phyloP scores from a whole-genome alignment of 495 filamentous ascomycete genomes.

The Xylaria bambusicola region DNA sequence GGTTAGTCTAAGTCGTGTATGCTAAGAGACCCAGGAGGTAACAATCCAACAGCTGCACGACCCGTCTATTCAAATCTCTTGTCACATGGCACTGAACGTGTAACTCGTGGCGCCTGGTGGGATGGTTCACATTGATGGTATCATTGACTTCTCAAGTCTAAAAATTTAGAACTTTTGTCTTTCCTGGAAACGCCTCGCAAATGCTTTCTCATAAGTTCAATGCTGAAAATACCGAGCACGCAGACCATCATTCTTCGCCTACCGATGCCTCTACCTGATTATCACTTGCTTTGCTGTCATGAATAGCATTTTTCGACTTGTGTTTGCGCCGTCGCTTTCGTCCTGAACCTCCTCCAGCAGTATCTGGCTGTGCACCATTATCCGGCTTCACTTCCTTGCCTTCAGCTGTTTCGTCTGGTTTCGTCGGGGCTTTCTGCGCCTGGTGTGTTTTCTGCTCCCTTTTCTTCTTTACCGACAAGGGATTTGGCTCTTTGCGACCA shows the following conservation, averaged over 20 bases:
- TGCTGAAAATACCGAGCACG: slow-evolving; percentile 21
- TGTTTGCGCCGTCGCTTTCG: slow-evolving; percentile 50
- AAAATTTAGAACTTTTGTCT: neutral
- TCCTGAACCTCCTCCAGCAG: slow-evolving; percentile 33
- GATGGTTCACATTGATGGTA: slow-evolving; percentile 1
- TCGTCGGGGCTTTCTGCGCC: slow-evolving; percentile 13
- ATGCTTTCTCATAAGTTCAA: no score
- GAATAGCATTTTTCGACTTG: slow-evolving; percentile 29
- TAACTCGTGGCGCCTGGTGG: neutral
- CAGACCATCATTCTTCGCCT: slow-evolving; percentile 18
- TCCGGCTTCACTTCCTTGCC: slow-evolving; percentile 16
- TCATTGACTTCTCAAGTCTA: slow-evolving; percentile 8
- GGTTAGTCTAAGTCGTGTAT: no score
- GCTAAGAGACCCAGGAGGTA: no score
- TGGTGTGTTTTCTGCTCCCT: slow-evolving; percentile 49
- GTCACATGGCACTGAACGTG: neutral
- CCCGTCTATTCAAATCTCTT: no score
- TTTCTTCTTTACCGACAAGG: slow-evolving; percentile 89
- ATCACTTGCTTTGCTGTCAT: slow-evolving; percentile 7
- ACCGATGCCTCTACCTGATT: slow-evolving; percentile 7
- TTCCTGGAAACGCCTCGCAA: slow-evolving; percentile 18
- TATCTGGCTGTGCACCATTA: slow-evolving; percentile 3
- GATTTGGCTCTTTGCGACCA: slow-evolving; percentile 85
- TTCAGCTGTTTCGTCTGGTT: slow-evolving; percentile 21
- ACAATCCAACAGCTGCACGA: no score